Evolutionary conservation across 2,329 filamentous ascomycete species (phyloP), one percentile per base, ranked within the genome.

Genomic region (Nemania diffusa): DNA sequence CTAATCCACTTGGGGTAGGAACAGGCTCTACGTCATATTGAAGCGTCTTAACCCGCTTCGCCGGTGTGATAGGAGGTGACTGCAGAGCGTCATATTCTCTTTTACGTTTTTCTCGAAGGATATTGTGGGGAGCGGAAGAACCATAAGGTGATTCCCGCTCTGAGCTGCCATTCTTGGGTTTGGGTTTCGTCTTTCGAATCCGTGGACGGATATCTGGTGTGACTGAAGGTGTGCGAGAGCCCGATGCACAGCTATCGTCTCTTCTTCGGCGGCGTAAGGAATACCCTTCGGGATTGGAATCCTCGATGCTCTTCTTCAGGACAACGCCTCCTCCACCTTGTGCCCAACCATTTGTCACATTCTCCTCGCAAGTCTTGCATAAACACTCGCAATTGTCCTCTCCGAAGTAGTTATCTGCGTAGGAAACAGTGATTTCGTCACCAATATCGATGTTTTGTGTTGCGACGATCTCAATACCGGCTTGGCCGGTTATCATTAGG

Each of bases 361-460:
- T 82, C 24, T 86, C 84, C 80, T 99, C 96, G 78, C 96, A 99
- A 0, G 92, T 96, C 73, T 87, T 86, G 78, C 96, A 99, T 1
- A 99, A 83, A 77, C 96, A 99, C 77, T 99, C 96, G 79, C 94
- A 94, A 73, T 99, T 99, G 77, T 94, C 89, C 51, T 93, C 90
- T 2, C 96, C 96, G 81, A 99, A 99, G 78, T 99, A 99, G 76
- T 93, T 94, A 20, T 97, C 94, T 26, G 95, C 94, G 75, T 99
- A 99, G 0, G 91, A 95, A 0, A 99, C 96, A 0, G 96, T 99
- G 67, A 99, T 97, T 79, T 99, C 96, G 68, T 99, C 94, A 3
- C 94, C 96, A 0, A 91, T 84, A 11, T 91, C 87, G 68, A 99
- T 98, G 65, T 94, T 87, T 71, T 90, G 89, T 37, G 90, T 88